Conservation (phyloP, 371 early-diverging fungal genomes). For the Mucor racemosus region DNA sequence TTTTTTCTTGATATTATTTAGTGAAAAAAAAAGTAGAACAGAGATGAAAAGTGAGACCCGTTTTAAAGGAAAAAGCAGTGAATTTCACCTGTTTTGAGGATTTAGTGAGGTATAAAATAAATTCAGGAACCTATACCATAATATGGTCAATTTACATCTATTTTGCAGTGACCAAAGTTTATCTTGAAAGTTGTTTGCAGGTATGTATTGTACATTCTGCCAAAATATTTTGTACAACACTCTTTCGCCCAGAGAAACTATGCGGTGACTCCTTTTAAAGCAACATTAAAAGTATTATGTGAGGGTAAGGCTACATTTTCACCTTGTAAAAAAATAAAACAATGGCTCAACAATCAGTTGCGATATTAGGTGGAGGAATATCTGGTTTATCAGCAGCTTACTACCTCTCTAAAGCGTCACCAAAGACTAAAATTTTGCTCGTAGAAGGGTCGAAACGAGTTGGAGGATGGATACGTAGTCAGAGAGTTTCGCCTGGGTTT, state of each 20-base stretch:
- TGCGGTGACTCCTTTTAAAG: not conserved
- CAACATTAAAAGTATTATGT: not conserved
- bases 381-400: constrained; percentile 87
- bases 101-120: too few relatives aligned
- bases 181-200: too few relatives aligned
- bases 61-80: too few relatives aligned
- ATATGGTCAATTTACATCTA: too few relatives aligned
- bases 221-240: too few relatives aligned
- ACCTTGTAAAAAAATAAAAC: not conserved
- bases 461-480: constrained; percentile 90
- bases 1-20: too few relatives aligned
- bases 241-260: not conserved
- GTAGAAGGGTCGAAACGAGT: constrained; percentile 71
- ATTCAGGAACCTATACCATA: too few relatives aligned
- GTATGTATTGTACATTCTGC: too few relatives aligned
- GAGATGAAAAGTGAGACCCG: too few relatives aligned
- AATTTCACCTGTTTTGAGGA: too few relatives aligned
- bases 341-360: constrained; percentile 19
- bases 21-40: too few relatives aligned
- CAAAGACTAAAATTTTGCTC: constrained; percentile 62
- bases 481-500: constrained; percentile 35
- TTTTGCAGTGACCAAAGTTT: too few relatives aligned
- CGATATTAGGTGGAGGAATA: constrained; percentile 91
- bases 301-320: not conserved
- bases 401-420: constrained; percentile 69